These are phyloP conservation scores for Penicillium maclennaniae DNA, from an alignment of 495 filamentous ascomycete genomes.

Conservation along the genomic window DNA sequence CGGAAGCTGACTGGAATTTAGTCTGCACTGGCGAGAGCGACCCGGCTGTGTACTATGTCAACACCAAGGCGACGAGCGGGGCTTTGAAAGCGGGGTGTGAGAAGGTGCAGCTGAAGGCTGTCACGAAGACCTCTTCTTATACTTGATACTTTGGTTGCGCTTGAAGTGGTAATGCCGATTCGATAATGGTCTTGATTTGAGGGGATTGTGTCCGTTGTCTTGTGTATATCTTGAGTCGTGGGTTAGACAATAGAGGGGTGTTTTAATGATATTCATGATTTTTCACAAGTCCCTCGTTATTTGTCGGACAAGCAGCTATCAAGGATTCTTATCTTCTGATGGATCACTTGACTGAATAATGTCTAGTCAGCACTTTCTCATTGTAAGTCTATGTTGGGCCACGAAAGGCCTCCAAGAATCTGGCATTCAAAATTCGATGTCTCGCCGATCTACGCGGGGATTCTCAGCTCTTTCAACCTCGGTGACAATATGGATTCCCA, in stretches of 20 bases:
- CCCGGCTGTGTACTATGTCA: slow-evolving; percentile 4
- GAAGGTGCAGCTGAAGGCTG: slow-evolving; percentile 4
- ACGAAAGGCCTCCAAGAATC: background rate
- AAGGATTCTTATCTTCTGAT: background rate
- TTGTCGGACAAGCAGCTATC: background rate
- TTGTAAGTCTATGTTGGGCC: background rate
- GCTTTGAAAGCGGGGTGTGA: slow-evolving; percentile 7
- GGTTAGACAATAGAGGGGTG: background rate
- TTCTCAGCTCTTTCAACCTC: too few relatives aligned
- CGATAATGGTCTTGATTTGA: too few relatives aligned
- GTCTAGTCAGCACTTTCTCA: background rate
- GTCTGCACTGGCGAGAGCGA: slow-evolving; percentile 3
- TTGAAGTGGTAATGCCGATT: background rate
- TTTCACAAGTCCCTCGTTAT: background rate
- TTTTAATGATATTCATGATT: background rate
- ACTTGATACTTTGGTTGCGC: background rate
- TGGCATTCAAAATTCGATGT: background rate
- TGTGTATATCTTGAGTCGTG: background rate
- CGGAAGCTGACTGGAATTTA: slow-evolving; percentile 1
- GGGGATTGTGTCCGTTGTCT: background rate
- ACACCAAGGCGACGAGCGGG: background rate
- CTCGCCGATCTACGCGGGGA: background rate
- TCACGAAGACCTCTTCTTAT: slow-evolving; percentile 2
- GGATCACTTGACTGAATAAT: background rate
- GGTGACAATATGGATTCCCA: too few relatives aligned